A percentile compares a stretch with the other conserved stretches of the same genome.
Conservation (phyloP, 495 filamentous ascomycete genomes). For the Talaromyces nanjingensis region DNA sequence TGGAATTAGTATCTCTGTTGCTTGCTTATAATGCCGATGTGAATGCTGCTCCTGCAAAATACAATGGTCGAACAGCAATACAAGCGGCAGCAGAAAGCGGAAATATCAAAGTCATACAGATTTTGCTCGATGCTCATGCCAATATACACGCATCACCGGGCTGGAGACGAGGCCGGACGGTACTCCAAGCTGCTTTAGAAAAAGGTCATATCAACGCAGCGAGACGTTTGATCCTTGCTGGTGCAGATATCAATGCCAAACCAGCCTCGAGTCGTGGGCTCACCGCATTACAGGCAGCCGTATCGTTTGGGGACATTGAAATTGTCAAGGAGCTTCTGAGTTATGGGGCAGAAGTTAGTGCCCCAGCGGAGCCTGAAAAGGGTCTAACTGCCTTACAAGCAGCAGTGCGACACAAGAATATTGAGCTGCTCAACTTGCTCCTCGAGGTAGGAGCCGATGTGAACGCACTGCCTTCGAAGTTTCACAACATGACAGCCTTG, state of each 20-base stretch:
- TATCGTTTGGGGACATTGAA: not conserved
- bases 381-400: conserved; percentile 14
- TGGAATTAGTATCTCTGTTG: conserved; percentile 4
- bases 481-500: conserved; percentile 9
- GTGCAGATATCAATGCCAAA: conserved; percentile 2
- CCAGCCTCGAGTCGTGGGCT: not conserved
- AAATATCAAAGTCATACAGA: not conserved
- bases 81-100: conserved; percentile 1
- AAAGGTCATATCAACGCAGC: not conserved
- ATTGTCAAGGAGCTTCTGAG: not conserved
- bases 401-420: conserved; percentile 13
- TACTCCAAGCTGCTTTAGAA: conserved; percentile 12
- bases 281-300: conserved; percentile 7
- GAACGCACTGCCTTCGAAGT: conserved; percentile 8
- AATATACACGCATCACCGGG: conserved; percentile 19
- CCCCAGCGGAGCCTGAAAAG: not conserved
- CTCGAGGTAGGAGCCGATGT: conserved; percentile 12
- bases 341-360: conserved; percentile 21
- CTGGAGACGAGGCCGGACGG: conserved; percentile 3
- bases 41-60: conserved; percentile 6
- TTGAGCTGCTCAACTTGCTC: conserved; percentile 9
- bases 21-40: conserved; percentile 4
- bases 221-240: not conserved
- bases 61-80: conserved; percentile 9
- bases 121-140: conserved; percentile 7